Base-by-base conservation (phyloP, 306 rosid genomes). In the Phaseolus lunatus region DNA sequence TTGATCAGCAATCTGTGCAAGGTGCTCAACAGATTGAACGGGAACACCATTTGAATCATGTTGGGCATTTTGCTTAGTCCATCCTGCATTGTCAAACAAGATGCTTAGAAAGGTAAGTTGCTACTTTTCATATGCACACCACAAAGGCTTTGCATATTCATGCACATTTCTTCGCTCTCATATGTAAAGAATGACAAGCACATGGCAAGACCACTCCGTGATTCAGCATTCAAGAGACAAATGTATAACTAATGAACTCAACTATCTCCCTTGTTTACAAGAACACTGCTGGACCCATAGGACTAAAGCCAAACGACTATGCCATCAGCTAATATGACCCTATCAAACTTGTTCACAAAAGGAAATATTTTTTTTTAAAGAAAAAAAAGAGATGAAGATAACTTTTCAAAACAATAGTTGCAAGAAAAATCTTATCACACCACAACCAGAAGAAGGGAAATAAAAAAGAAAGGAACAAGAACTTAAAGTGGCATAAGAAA, bases 11-110 rank as follows among this genome's bases (percentile, higher is more conserved):
- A 15, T 58, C 76, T 82, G 82, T 73, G 43, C 62, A 70, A 45
- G 82, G 67, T 43, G 72, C 62, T 83, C 57, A 72, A 47, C 65
- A 75, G 95, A 78, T 56, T 83, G 86, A 78, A 85, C 84, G 62
- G 88, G 85, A 79, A 76, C 80, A 16, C 81, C 87, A 54, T 45
- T 75, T 19, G 79, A 81, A 82, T 73, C 84, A 72, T 39, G 80
- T 27, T 68, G 85, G 65, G 63, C 82, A 53, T 53, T 82, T 48
- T 72, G 71, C 70, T 80, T 85, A 35, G 15, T 75, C 91, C 85
- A 77, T 67, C 88, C 97, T 89, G 87, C 80, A 80, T 72, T 19
- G 23, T 2, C 13, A 48, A 78, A 70, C 66, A 77, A 77, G 47
- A 67, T n/a, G 26, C 71, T 18, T 56, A 31, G n/a, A 47, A 65